These are phyloP conservation scores for Fusarium sp. DNA, from an alignment of 2,329 filamentous ascomycete species.

Conservation along the genomic window DNA sequence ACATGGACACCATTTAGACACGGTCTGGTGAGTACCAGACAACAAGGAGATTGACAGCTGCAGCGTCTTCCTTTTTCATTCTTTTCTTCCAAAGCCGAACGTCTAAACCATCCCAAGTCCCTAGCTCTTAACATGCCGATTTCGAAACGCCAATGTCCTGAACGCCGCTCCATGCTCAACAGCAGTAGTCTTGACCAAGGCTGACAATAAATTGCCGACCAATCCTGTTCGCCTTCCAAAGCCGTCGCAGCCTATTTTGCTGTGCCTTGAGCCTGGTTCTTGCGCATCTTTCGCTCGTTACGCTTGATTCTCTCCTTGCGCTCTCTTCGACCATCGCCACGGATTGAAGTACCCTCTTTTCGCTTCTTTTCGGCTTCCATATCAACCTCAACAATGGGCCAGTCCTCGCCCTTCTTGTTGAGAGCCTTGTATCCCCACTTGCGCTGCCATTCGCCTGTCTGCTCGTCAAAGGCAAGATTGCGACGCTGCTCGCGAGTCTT, in stretches of 20 bases:
- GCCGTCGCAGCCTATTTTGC: slow-evolving; percentile 32
- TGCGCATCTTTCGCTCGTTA: slow-evolving; percentile 75
- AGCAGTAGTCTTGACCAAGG: slow-evolving; percentile 18
- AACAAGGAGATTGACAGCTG: slow-evolving; percentile 27
- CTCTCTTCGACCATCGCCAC: slow-evolving; percentile 70
- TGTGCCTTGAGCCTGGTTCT: slow-evolving; percentile 63
- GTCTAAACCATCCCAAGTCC: slow-evolving; percentile 25
- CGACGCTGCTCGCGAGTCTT: slow-evolving; percentile 80
- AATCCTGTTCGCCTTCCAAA: not conserved
- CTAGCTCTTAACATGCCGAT: slow-evolving; percentile 39
- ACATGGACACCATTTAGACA: slow-evolving; percentile 31
- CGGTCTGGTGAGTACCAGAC: slow-evolving; percentile 26
- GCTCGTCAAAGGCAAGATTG: slow-evolving; percentile 86
- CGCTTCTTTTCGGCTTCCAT: slow-evolving; percentile 72
- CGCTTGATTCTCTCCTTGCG: slow-evolving; percentile 75
- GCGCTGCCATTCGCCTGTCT: slow-evolving; percentile 85
- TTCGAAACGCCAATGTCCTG: slow-evolving; percentile 43
- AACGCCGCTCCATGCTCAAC: slow-evolving; percentile 44
- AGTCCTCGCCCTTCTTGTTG: slow-evolving; percentile 86
- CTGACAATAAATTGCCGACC: slow-evolving; percentile 6
- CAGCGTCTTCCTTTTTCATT: slow-evolving; percentile 33
- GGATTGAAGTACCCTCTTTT: slow-evolving; percentile 69
- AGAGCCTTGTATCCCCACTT: slow-evolving; percentile 95
- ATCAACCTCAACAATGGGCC: slow-evolving; percentile 88
- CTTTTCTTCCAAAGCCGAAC: slow-evolving; percentile 25